These are phyloP conservation scores for Berkeleyomyces basicola DNA, from an alignment of 2,329 filamentous ascomycete genomes.

Conservation along the genomic window DNA sequence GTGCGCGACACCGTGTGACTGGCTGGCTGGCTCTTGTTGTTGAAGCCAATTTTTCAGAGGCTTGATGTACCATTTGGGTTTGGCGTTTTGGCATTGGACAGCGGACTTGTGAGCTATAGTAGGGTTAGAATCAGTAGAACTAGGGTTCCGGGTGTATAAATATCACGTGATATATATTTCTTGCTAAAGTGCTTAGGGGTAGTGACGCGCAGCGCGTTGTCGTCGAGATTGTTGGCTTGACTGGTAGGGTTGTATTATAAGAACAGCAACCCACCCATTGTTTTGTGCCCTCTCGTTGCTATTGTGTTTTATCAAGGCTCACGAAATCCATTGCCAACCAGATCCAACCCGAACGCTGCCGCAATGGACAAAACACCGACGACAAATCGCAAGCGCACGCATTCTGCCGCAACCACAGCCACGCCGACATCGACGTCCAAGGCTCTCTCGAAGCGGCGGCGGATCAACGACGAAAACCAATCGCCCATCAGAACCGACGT, in stretches of 20 bases:
- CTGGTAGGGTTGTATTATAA: neutral
- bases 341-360: neutral
- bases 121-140: neutral
- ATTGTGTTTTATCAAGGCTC: neutral
- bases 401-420: conserved; percentile 8
- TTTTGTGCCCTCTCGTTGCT: neutral
- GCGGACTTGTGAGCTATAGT: neutral
- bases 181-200: neutral
- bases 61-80: neutral
- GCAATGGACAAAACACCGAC: conserved; percentile 9
- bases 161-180: neutral
- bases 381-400: conserved; percentile 8
- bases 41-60: neutral
- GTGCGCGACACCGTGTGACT: neutral
- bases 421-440: conserved; percentile 9
- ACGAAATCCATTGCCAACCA: neutral
- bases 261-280: neutral
- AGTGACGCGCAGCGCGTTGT: conserved; percentile 6
- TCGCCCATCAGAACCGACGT: neutral
- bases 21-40: neutral
- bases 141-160: too few species aligned
- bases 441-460: neutral
- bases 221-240: neutral
- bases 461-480: conserved; percentile 10
- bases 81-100: neutral